Evolutionary conservation across 2,329 filamentous ascomycete species (phyloP).

Genomic region (Paecilomyces variotii): DNA sequence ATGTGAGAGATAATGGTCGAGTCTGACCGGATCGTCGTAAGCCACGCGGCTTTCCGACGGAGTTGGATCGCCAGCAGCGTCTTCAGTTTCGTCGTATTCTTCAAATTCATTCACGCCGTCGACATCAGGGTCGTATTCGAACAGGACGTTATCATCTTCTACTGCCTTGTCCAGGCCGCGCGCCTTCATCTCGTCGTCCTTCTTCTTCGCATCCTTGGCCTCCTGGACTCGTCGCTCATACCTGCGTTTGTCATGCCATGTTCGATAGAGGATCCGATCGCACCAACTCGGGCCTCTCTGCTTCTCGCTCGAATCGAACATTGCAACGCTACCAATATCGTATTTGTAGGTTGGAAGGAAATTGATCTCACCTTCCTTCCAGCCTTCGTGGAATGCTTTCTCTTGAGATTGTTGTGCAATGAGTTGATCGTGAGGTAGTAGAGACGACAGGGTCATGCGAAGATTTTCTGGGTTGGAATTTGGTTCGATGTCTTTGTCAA

Average conservation of each 20-base stretch:
- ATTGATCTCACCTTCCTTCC: conserved; percentile 77
- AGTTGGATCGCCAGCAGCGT: conserved; percentile 36
- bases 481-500: conserved; percentile 60
- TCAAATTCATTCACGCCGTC: conserved; percentile 53
- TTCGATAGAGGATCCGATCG: conserved; percentile 83
- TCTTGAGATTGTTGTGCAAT: conserved; percentile 61
- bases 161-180: conserved; percentile 64
- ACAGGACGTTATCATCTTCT: conserved; percentile 75
- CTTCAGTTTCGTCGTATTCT: conserved; percentile 49
- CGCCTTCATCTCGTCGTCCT: conserved; percentile 77
- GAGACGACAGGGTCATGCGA: conserved; percentile 77
- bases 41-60: conserved; percentile 19
- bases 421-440: conserved; percentile 86
- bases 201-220: conserved; percentile 58
- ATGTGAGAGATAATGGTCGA: conserved; percentile 75
- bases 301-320: conserved; percentile 95
- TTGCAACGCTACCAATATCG: conserved; percentile 82
- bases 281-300: conserved; percentile 91
- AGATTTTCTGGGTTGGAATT: conserved; percentile 75
- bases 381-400: conserved; percentile 85
- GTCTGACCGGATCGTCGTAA: conserved; percentile 42
- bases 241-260: conserved; percentile 58
- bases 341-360: conserved; percentile 98
- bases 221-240: conserved; percentile 59
- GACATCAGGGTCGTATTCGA: conserved; percentile 79